Conservation (phyloP, 805 yeast species). For the Suhomyces emberorum region DNA sequence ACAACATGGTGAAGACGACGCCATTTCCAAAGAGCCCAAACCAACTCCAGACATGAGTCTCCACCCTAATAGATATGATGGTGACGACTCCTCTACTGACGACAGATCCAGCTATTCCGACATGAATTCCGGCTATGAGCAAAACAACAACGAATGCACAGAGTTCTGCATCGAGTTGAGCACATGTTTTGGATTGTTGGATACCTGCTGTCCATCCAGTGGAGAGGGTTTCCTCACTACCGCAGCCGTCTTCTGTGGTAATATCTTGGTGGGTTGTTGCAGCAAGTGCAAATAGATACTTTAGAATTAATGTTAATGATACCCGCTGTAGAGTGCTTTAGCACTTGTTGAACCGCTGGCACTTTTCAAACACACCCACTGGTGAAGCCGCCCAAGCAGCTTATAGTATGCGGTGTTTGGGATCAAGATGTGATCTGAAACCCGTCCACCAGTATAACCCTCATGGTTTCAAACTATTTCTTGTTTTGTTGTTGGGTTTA, state of each 20-base stretch:
- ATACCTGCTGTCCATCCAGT: conserved; percentile 38
- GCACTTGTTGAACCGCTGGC: no score
- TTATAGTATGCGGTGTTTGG: no score
- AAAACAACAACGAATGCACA: conserved; percentile 38
- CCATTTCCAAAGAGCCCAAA: conserved; percentile 6
- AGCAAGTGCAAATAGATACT: conserved; percentile 18
- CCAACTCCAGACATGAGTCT: conserved; percentile 4
- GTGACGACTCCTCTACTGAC: conserved; percentile 1
- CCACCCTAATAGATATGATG: neutral
- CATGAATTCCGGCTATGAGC: conserved; percentile 32
- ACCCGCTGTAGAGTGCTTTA: no score
- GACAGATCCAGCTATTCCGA: conserved; percentile 20
- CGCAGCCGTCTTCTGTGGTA: conserved; percentile 36
- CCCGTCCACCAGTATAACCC: no score
- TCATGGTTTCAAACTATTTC: no score
- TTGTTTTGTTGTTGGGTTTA: no score
- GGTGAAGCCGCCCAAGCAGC: no score
- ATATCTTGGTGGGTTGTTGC: conserved; percentile 31
- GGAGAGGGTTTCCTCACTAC: conserved; percentile 41
- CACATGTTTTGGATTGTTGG: conserved; percentile 39
- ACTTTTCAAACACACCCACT: no score
- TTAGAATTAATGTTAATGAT: neutral
- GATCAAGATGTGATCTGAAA: no score
- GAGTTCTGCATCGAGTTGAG: conserved; percentile 39
- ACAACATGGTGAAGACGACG: neutral